Base-by-base conservation (phyloP, 2,329 filamentous ascomycete genomes). In the Dactylellina haptotyla region DNA sequence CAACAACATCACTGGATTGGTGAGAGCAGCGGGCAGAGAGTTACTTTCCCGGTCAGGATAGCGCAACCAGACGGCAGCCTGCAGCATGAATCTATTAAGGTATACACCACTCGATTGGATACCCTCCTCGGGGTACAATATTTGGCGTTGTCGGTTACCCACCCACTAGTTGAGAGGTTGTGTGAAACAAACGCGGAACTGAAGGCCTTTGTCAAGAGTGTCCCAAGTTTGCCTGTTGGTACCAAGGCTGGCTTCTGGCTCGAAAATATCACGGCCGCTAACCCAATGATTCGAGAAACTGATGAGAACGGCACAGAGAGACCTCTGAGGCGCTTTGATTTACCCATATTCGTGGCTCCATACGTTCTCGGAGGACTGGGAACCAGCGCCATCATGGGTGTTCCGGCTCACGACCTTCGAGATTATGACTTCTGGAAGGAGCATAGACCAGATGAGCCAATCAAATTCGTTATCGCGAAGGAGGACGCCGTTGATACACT, bases 1-100 rank as follows among this genome's bases (percentile, higher is more conserved):
- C 93, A 95, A 87, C 93, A 97, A 80, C 88, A 85, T 77, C 92
- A 96, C 79, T 97, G 93, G 93, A 85, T 97, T 25, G 93, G 93
- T 26, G 91, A 88, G 78, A 95, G 91, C 0, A 83, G 84, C 8
- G 92, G 92, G 23, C 89, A 84, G 96, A 79, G 88, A 87, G 77
- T 96, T 96, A 74, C 85, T 86, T 0, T 80, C 93, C 37, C 76
- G 12, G 53, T 85, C 51, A 63, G 75, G 81, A 82, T 37, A 70
- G 75, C n/a, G 26, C 46, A 75, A 14, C 46, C 76, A 34, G 67
- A 75, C 37, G 75, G 77, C 12, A 76, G 67, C 3, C 71, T 75
- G 3, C 72, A 79, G 28, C 54, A 84, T 3, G 80, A 84, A 20
- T 84, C 95, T 34, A 85, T 73, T 25, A 73, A 91, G 76, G 88